These are phyloP conservation scores for Vitis rotundifolia DNA, from an alignment of 164 flowering plant genomes.

Conservation along the genomic window DNA sequence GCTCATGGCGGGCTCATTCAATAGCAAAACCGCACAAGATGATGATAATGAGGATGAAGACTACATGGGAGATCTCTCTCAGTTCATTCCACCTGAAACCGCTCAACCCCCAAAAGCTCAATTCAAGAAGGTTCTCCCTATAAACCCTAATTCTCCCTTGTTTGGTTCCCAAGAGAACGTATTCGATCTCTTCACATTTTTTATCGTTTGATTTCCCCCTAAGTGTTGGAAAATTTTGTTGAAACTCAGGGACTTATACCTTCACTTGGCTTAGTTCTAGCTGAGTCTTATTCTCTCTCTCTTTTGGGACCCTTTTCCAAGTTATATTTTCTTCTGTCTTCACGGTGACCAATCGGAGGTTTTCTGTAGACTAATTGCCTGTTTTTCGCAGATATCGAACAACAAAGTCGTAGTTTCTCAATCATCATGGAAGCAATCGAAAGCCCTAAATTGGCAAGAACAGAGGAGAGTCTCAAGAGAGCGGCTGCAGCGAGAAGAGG, in stretches of 20 bases:
- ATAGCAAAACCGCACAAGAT: slow-evolving; percentile 13
- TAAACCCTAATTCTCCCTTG: too few species aligned
- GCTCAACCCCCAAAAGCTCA: slow-evolving; percentile 28
- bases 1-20: slow-evolving; percentile 33
- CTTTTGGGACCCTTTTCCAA: too few species aligned
- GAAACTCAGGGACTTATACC: too few species aligned
- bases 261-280: too few species aligned
- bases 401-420: slow-evolving; percentile 19
- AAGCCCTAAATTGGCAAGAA: slow-evolving; percentile 60
- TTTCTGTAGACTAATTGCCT: background rate
- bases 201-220: too few species aligned
- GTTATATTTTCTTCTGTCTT: too few species aligned
- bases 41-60: slow-evolving; percentile 66
- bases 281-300: too few species aligned
- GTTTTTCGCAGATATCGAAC: slow-evolving; percentile 24
- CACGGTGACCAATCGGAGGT: too few species aligned
- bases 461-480: slow-evolving; percentile 56
- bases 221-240: too few species aligned
- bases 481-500: slow-evolving; percentile 69
- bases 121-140: slow-evolving; percentile 32
- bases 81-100: slow-evolving; percentile 66
- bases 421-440: slow-evolving; percentile 47
- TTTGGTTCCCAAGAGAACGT: too few species aligned
- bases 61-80: slow-evolving; percentile 89
- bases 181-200: too few species aligned